Evolutionary conservation across 306 rosid genomes (phyloP).

Genomic region (Ziziphus jujuba): DNA sequence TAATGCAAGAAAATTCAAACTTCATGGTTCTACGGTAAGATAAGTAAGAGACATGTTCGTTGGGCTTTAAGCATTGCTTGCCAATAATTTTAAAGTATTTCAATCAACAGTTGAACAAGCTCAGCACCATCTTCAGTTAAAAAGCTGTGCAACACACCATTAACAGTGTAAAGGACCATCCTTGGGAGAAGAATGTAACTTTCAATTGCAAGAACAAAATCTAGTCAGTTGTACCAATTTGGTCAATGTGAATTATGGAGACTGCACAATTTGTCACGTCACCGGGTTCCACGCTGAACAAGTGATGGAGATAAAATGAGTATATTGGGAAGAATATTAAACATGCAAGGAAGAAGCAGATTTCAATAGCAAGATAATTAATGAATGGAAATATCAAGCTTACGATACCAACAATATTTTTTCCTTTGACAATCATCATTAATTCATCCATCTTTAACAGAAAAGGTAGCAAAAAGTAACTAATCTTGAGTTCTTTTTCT

Average conservation of each 20-base stretch:
- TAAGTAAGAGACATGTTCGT: conserved; percentile 36
- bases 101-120: conserved; percentile 45
- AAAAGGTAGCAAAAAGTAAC: background rate
- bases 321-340: background rate
- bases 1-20: conserved; percentile 11
- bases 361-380: background rate
- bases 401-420: background rate
- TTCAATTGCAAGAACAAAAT: conserved; percentile 42
- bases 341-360: background rate
- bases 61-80: conserved; percentile 61
- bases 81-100: conserved; percentile 57
- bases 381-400: background rate
- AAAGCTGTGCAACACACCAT: conserved; percentile 58
- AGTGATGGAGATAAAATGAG: conserved; percentile 14
- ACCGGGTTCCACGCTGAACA: conserved; percentile 40
- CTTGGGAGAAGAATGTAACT: conserved; percentile 47
- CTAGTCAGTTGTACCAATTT: conserved; percentile 43
- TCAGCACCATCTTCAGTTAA: conserved; percentile 40
- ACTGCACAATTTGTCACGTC: conserved; percentile 26
- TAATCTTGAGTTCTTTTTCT: background rate
- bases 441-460: background rate
- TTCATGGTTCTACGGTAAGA: conserved; percentile 36
- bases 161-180: conserved; percentile 59
- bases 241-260: conserved; percentile 39
- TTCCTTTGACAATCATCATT: background rate